phyloP scores from a whole-genome alignment of 768 basidiomycete species.

The Termitomyces sp. region DNA sequence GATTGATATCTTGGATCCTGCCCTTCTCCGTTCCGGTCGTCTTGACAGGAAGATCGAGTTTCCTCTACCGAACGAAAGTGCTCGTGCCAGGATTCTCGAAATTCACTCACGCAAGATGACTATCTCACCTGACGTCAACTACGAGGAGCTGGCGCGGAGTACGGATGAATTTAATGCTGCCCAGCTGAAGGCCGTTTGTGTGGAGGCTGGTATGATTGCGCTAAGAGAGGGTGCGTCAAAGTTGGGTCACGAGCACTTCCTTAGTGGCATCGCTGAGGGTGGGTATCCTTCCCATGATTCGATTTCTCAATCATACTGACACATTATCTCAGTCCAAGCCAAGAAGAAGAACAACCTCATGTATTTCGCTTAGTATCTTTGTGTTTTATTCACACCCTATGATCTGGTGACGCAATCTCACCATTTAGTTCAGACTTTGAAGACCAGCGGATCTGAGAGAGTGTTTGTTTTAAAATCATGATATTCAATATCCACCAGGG shows the following conservation, averaged over 20 bases:
- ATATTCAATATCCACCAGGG: background rate
- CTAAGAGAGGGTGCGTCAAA: constrained; percentile 87
- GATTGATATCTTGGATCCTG: constrained; percentile 97
- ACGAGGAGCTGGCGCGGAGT: constrained; percentile 91
- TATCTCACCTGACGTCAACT: constrained; percentile 84
- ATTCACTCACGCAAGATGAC: constrained; percentile 98
- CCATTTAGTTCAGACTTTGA: background rate
- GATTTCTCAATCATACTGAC: constrained; percentile 1
- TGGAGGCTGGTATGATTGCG: constrained; percentile 99
- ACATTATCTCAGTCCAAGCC: constrained; percentile 70
- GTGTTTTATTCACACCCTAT: background rate
- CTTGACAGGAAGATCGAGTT: constrained; percentile 99
- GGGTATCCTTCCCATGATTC: constrained; percentile 17
- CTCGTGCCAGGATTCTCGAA: constrained; percentile 93
- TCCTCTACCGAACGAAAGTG: constrained; percentile 92
- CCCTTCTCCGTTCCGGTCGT: constrained; percentile 95
- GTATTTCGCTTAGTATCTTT: constrained; percentile 71
- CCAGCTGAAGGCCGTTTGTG: constrained; percentile 95
- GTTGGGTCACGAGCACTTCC: constrained; percentile 91
- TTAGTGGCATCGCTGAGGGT: constrained; percentile 89
- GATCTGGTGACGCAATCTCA: background rate
- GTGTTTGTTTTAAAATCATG: background rate
- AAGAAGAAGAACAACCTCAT: constrained; percentile 99
- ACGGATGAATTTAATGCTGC: constrained; percentile 99
- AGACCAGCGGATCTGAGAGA: background rate